Base-by-base conservation (phyloP, 2,329 filamentous ascomycete genomes). In the Orbilia ellipsospora region DNA sequence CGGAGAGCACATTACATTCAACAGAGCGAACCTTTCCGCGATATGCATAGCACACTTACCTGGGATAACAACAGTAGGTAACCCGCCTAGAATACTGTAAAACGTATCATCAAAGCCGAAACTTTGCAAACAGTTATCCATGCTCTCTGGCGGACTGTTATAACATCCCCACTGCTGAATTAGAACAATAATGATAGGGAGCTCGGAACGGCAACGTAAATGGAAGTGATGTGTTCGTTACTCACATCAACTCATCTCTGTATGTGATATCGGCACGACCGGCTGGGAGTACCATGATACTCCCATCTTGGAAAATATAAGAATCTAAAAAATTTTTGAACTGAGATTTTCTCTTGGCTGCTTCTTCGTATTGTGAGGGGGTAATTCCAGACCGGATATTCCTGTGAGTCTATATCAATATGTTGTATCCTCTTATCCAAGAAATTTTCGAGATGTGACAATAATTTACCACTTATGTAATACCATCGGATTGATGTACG, bases 91-190 rank as follows among this genome's bases (percentile, higher is more conserved):
- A 15, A 74, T 74, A 7, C 62, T 67, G 20, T 74, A 74, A 20
- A 73, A 73, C 7, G 62, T 74, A 61, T 74, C 62, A 44, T 74
- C 69, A 10, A 74, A 74, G 8, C 69, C 62, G 48, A 74, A 74
- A 31, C 62, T 74, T 59, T 74, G 62, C 5, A 74, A 62, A 26
- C 63, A 67, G 18, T 45, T 31, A 28, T 74, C 62, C 15, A 67
- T 42, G 28, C 8, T 57, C 20, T 68, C 69, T 28, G 69, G 56
- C 10, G 69, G 50, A 4, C 62, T 74, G 23, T 26, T 28, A 51
- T 26, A 6, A 18, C 2, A 56, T 15, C 7, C 31, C 31, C 15
- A 1, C 18, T 4, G 26, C 40, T 36, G 15, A 26, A 40, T 31
- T 10, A 10, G 31, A 10, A 7, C 3, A 36, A 36, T 36, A 36